A percentile compares a stretch with the other conserved stretches of the same genome.
Evolutionary conservation across 257 asterid genomes (phyloP).

Genomic region (Nicotiana sylvestris): DNA sequence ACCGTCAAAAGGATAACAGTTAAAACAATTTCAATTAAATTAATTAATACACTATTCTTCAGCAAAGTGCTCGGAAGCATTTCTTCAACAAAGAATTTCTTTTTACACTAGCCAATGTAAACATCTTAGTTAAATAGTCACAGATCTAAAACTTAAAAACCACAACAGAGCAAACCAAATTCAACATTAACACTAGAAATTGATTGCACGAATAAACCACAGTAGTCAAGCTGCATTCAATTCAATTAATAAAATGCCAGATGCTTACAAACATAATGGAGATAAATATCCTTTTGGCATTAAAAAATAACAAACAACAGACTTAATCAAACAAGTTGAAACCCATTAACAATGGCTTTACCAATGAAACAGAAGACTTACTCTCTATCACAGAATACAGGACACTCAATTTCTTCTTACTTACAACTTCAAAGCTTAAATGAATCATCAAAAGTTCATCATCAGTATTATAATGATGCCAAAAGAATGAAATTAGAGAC

Average conservation of each 20-base stretch:
- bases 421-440: slow-evolving; percentile 24
- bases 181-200: neutral
- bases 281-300: too few relatives aligned
- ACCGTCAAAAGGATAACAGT: neutral
- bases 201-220: too few relatives aligned
- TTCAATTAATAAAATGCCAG: too few relatives aligned
- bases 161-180: neutral
- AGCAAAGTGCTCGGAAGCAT: neutral
- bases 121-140: neutral
- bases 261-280: too few relatives aligned
- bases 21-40: neutral
- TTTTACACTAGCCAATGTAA: neutral
- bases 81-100: too few relatives aligned
- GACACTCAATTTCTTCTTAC: slow-evolving; percentile 13
- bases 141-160: neutral
- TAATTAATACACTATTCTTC: neutral
- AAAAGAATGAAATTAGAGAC: neutral
- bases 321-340: too few relatives aligned
- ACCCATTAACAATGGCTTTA: slow-evolving; percentile 47
- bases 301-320: too few relatives aligned
- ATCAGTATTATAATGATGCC: neutral
- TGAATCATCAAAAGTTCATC: slow-evolving; percentile 22
- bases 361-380: slow-evolving; percentile 38
- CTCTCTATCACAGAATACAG: slow-evolving; percentile 22
- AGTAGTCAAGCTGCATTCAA: too few relatives aligned